Conservation (phyloP, 306 rosid species). For the Cajanus cajan region DNA sequence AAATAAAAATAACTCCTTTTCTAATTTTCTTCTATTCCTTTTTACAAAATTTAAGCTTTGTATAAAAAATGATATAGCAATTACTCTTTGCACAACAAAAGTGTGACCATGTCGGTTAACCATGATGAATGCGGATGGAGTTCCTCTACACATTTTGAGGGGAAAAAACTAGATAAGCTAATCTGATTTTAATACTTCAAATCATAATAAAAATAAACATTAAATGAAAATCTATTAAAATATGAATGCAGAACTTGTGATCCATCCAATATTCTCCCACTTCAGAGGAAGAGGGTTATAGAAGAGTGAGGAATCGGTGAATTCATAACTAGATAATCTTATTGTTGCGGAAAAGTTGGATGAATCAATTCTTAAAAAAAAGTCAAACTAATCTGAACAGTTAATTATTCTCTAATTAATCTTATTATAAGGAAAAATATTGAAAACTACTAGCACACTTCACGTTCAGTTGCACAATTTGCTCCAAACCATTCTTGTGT, state of each 20-base stretch:
- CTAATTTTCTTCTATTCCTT: background rate
- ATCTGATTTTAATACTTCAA: background rate
- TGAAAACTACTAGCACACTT: background rate
- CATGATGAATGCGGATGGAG: background rate
- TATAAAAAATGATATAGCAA: background rate
- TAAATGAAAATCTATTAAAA: background rate
- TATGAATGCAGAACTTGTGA: background rate
- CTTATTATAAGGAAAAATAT: too few relatives aligned
- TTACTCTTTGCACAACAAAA: background rate
- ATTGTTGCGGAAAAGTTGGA: background rate
- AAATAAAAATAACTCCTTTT: too few relatives aligned
- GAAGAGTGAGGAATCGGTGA: background rate
- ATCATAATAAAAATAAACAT: background rate
- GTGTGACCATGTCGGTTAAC: background rate
- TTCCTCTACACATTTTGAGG: background rate
- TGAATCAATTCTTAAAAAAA: background rate
- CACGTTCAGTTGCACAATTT: constrained; percentile 2
- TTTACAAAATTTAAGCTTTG: background rate
- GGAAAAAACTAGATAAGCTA: background rate
- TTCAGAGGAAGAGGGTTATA: background rate
- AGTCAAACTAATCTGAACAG: background rate
- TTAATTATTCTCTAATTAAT: background rate
- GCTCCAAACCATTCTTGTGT: background rate
- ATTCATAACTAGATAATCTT: background rate
- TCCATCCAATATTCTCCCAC: background rate